A percentile compares a stretch with the other conserved stretches of the same genome.
Conservation (phyloP, 2,329 filamentous ascomycete genomes). For the Beauveria pseudobassiana region DNA sequence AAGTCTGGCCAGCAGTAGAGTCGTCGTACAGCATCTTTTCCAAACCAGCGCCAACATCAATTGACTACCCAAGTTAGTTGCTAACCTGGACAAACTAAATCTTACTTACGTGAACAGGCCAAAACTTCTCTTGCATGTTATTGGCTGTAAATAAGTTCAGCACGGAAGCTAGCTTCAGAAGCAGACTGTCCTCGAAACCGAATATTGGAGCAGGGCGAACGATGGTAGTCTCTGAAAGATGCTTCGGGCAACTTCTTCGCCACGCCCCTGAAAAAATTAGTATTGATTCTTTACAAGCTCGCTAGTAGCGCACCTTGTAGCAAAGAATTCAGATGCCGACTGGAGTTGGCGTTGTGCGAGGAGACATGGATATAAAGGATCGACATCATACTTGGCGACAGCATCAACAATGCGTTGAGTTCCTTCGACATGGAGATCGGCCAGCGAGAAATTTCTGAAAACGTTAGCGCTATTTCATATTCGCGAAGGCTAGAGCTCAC, state of each 20-base stretch:
- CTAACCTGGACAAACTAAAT: neutral
- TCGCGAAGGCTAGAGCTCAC: conserved; percentile 36
- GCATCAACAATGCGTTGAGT: conserved; percentile 88
- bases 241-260: conserved; percentile 74
- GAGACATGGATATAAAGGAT: conserved; percentile 95
- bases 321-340: conserved; percentile 82
- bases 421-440: conserved; percentile 89
- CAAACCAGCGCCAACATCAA: conserved; percentile 83
- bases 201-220: conserved; percentile 91
- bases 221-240: conserved; percentile 95
- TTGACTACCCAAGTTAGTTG: conserved; percentile 48
- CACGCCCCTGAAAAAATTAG: conserved; percentile 50
- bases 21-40: conserved; percentile 90
- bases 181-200: conserved; percentile 87
- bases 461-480: conserved; percentile 26
- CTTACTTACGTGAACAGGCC: conserved; percentile 73
- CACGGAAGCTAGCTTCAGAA: conserved; percentile 74
- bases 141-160: conserved; percentile 85
- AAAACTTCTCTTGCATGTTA: conserved; percentile 84
- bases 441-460: conserved; percentile 78
- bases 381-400: conserved; percentile 94
- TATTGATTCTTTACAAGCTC: neutral
- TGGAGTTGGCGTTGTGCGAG: conserved; percentile 77
- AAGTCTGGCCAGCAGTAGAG: conserved; percentile 82
- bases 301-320: conserved; percentile 56